phyloP scores from a whole-genome alignment of 1,139 yeast genomes.

The Hyphopichia buzzinii region DNA sequence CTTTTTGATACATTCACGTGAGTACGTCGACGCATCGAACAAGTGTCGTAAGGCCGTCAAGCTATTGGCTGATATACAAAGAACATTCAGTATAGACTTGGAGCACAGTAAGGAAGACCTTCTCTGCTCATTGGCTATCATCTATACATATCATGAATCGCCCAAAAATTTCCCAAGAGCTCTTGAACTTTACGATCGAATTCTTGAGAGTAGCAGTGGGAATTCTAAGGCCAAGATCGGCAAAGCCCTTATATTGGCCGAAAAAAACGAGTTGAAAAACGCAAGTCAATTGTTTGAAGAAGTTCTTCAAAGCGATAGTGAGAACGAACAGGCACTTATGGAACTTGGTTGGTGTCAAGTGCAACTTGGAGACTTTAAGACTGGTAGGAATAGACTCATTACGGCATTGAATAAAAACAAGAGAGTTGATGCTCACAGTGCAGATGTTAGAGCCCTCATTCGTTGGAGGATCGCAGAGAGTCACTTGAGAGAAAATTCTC shows the following conservation, averaged over 20 bases:
- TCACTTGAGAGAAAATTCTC: conserved; percentile 23
- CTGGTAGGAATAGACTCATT: conserved; percentile 54
- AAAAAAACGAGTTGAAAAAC: conserved; percentile 52
- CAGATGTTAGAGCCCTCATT: conserved; percentile 57
- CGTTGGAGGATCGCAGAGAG: conserved; percentile 76
- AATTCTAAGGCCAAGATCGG: conserved; percentile 73
- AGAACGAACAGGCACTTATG: conserved; percentile 57
- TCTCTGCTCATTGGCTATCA: conserved; percentile 66
- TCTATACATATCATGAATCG: conserved; percentile 82
- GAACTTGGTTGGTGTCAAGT: conserved; percentile 83
- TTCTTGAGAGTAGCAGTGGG: conserved; percentile 43
- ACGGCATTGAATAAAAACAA: conserved; percentile 40
- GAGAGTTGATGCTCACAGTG: conserved; percentile 52
- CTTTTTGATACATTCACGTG: conserved; percentile 59
- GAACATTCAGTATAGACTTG: conserved; percentile 47
- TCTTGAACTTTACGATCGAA: conserved; percentile 62
- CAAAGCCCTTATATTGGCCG: conserved; percentile 73
- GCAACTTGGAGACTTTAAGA: conserved; percentile 45
- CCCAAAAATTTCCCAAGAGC: conserved; percentile 86
- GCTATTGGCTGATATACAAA: conserved; percentile 48
- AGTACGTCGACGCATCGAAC: conserved; percentile 62
- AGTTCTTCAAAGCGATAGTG: conserved; percentile 51
- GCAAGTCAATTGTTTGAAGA: conserved; percentile 54
- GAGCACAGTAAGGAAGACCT: conserved; percentile 57
- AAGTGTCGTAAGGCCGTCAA: conserved; percentile 62